A percentile compares a stretch with the other conserved stretches of the same genome.
phyloP scores from a whole-genome alignment of 257 asterid genomes.

The Solanum neorickii region DNA sequence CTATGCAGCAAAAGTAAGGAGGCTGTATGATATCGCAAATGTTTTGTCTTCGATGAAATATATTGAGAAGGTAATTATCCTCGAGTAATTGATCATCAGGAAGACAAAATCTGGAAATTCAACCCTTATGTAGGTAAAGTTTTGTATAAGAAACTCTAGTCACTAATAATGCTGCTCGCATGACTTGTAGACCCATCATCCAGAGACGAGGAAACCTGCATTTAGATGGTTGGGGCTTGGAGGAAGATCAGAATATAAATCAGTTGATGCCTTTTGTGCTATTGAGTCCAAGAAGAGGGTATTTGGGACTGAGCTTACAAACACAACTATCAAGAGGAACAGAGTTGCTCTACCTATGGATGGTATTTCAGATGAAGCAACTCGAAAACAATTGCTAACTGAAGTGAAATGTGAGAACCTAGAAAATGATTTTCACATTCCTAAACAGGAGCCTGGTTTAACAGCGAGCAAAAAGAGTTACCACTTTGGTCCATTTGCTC shows the following conservation, averaged over 20 bases:
- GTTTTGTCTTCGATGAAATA: slow-evolving; percentile 92
- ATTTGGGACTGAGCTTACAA: slow-evolving; percentile 81
- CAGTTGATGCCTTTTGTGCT: slow-evolving; percentile 12
- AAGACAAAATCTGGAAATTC: not conserved
- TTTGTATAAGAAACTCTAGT: not conserved
- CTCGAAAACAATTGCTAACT: slow-evolving; percentile 19
- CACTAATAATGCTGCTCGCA: not conserved
- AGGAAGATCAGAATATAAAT: slow-evolving; percentile 22
- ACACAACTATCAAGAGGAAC: slow-evolving; percentile 42
- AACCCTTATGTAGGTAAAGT: not conserved
- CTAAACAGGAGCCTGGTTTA: slow-evolving; percentile 7
- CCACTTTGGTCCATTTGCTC: slow-evolving; percentile 96
- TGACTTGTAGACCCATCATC: slow-evolving; percentile 70
- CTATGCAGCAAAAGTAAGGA: slow-evolving; percentile 84
- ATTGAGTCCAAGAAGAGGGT: slow-evolving; percentile 57
- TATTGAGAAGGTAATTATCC: slow-evolving; percentile 65
- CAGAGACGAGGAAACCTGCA: slow-evolving; percentile 90
- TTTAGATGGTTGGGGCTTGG: slow-evolving; percentile 74
- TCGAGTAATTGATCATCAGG: not conserved
- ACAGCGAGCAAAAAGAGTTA: slow-evolving; percentile 29
- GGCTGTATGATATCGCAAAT: slow-evolving; percentile 88
- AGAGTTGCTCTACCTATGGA: slow-evolving; percentile 17
- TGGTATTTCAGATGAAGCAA: slow-evolving; percentile 7
- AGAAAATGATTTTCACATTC: slow-evolving; percentile 33
- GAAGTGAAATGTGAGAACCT: slow-evolving; percentile 42